Evolutionary conservation across 495 filamentous ascomycete genomes (phyloP), one percentile per base, ranked within the genome.

Genomic region (Pseudevernia furfuracea): DNA sequence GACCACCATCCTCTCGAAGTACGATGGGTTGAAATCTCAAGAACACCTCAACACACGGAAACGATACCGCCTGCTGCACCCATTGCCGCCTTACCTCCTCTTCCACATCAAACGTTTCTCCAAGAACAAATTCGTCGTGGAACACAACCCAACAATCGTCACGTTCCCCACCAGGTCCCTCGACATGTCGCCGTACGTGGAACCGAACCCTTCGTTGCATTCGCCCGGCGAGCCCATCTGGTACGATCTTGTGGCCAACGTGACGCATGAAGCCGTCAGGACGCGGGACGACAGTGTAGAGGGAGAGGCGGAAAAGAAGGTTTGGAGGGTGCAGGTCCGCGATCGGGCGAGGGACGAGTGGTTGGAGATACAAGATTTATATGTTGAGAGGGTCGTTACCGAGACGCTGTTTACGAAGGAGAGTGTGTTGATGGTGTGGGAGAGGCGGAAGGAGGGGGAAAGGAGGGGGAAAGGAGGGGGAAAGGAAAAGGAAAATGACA

Each of bases 91-190:
- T 2, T 97, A 87, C 70, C 82, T 98, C 23, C 79, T 95, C 43
- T 93, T 98, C 78, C 92, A 97, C 76, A 87, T 99, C 80, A 97
- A 97, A 75, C 89, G 94, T 48, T 99, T 99, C 83, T 89, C 85
- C 70, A 84, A 87, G 64, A 99, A 99, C 79, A 93, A 96, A 67
- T 97, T 97, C 74, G 90, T 97, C 37, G 80, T 86, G 5, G 95
- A 99, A 76, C 88, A 94, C 41, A 99, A 97, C 75, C 94, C 92
- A 7, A 97, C 95, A 0, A 99, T 99, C 71, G 94, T 99, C 62
- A 97, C 92, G 12, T 97, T 97, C 76, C 88, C 90, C 62, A 76
- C 80, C 15, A 82, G 87, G 63, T 86, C 84, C 34, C 83, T 99
- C 21, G 91, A 99, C 71, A 86, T 96, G 79, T 82, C 85, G 5